A percentile compares a stretch with the other conserved stretches of the same genome.
Evolutionary conservation across 306 rosid species (phyloP).

Genomic region (Aeschynomene evenia): DNA sequence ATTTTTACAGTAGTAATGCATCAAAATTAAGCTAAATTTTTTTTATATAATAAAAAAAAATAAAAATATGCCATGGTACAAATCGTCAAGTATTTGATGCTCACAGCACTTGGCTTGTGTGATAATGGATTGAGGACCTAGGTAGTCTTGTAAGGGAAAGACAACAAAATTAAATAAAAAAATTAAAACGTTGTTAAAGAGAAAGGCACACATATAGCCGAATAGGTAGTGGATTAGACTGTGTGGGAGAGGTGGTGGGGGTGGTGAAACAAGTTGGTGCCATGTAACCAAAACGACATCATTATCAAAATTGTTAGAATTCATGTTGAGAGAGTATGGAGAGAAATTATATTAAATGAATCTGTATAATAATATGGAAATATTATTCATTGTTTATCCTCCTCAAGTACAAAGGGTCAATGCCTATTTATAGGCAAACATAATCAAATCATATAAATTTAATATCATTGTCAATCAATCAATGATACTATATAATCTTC

Average conservation of each 20-base stretch:
- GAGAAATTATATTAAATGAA: no score
- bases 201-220: slow-evolving; percentile 26
- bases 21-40: no score
- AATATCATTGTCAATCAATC: no score
- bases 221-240: slow-evolving; percentile 46
- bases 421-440: no score
- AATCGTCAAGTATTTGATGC: slow-evolving; percentile 35
- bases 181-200: slow-evolving; percentile 14
- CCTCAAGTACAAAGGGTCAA: no score
- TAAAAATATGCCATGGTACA: slow-evolving; percentile 12
- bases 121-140: slow-evolving; percentile 21
- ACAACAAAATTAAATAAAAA: neutral
- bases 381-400: no score
- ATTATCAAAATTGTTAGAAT: neutral
- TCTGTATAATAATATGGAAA: no score
- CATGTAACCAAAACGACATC: slow-evolving; percentile 28
- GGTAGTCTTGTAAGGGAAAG: slow-evolving; percentile 20
- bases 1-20: no score
- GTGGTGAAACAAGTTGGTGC: slow-evolving; percentile 35
- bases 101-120: slow-evolving; percentile 28
- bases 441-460: no score
- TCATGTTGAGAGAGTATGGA: no score
- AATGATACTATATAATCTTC: no score
- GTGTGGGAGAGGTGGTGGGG: slow-evolving; percentile 45
- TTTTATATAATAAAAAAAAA: no score